phyloP scores from a whole-genome alignment of 2,329 filamentous ascomycete species.

The Colletotrichum sp. region DNA sequence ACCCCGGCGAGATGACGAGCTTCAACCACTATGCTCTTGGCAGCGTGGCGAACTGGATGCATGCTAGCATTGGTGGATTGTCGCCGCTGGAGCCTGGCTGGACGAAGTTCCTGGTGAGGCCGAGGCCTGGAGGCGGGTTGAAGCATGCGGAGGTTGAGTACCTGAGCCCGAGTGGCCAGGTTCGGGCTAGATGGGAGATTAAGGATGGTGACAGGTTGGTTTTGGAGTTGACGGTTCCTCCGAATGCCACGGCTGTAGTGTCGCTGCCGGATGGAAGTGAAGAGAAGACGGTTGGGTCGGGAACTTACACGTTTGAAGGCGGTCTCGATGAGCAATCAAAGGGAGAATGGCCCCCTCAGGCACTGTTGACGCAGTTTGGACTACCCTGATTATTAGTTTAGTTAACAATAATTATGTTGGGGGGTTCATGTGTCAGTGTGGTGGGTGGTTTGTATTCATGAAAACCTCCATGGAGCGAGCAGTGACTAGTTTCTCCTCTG shows the following conservation, averaged over 20 bases:
- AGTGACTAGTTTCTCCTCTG: too few species aligned
- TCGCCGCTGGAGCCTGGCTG: constrained; percentile 42
- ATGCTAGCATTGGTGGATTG: constrained; percentile 45
- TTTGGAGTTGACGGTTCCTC: not conserved
- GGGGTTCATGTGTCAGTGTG: too few species aligned
- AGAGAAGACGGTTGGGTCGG: not conserved
- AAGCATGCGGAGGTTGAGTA: constrained; percentile 34
- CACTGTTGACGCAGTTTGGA: constrained; percentile 1
- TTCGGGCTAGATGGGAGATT: constrained; percentile 30
- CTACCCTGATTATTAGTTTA: not conserved
- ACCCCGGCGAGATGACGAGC: constrained; percentile 51
- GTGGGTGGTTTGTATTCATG: not conserved
- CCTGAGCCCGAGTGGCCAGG: constrained; percentile 32
- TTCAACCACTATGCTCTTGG: constrained; percentile 57
- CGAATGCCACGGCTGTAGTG: not conserved
- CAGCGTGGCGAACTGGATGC: constrained; percentile 51
- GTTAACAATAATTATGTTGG: too few species aligned
- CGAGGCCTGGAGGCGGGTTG: constrained; percentile 38
- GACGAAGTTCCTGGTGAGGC: constrained; percentile 38
- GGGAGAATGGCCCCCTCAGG: not conserved
- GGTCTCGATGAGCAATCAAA: not conserved
- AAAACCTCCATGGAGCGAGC: not conserved
- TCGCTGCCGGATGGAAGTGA: not conserved
- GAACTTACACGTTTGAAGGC: not conserved
- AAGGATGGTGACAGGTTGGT: not conserved